Base-by-base conservation (phyloP, 306 rosid genomes). In the Glycyrrhiza uralensis region DNA sequence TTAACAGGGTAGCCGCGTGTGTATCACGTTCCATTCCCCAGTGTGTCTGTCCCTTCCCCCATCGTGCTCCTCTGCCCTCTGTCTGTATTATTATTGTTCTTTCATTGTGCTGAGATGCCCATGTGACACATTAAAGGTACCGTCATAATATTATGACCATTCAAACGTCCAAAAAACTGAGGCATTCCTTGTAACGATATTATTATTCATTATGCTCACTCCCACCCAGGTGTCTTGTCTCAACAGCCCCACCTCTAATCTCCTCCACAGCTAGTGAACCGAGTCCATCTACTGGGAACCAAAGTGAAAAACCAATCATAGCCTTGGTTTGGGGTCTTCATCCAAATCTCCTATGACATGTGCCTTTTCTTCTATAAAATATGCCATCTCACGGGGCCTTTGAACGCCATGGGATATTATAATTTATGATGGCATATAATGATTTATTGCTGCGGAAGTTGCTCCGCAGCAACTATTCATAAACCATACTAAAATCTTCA, bases 171-270 rank as follows among this genome's bases (percentile, higher is more conserved):
- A 35, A 47, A 15, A 35, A 62, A 23, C 65, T 74, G 44, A 63
- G 23, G 33, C 44, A 84, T 85, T 89, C 75, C 89, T 89, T 74
- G 83, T 90, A 58, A 84, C 92, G 38, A 83, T 0, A 41, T n/a
- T n/a, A n/a, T n/a, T 86, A 87, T 73, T 87, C 87, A 61, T 92
- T 89, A 79, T 87, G 92, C 79, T 84, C 89, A 75, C 71, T 81
- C 63, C 86, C 92, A 30, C 90, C 87, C 71, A 81, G n/a, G n/a
- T n/a, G n/a, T n/a, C 28, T 54, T 85, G 82, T 29, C 55, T 74
- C 65, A 82, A 57, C 89, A 46, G 84, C 92, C 62, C 86, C 77
- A 52, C 88, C 91, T 69, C 36, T 81, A 49, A 80, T 83, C 76
- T 84, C 35, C 30, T 29, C 23, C 7, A 32, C 14, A 30, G 30